A percentile compares a stretch with the other conserved stretches of the same genome.
These are phyloP conservation scores for Cydonia oblonga DNA, from an alignment of 331 rosid species.

Conservation along the genomic window DNA sequence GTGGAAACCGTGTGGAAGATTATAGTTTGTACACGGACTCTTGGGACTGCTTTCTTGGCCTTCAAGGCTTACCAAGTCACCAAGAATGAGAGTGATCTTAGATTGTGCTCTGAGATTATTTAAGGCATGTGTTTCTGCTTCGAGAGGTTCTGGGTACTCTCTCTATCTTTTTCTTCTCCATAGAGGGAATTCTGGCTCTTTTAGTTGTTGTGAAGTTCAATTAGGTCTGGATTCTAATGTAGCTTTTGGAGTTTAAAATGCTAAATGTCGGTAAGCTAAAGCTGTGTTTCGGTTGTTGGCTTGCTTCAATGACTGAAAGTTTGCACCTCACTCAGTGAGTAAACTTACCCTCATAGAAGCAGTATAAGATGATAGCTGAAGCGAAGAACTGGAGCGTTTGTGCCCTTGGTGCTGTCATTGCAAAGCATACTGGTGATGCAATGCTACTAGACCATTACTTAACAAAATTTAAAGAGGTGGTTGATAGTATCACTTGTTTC, in stretches of 20 bases:
- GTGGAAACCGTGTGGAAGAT: constrained; percentile 46
- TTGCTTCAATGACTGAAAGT: background rate
- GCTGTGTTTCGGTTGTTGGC: background rate
- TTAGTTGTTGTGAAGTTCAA: background rate
- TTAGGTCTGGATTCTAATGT: background rate
- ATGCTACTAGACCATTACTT: constrained; percentile 41
- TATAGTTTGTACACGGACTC: constrained; percentile 57
- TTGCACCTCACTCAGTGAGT: background rate
- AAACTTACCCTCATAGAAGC: background rate
- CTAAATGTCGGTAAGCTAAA: background rate
- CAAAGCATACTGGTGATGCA: constrained; percentile 57
- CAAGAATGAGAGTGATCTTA: no score
- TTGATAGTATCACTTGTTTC: background rate
- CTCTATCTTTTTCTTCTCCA: background rate
- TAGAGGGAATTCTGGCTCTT: background rate
- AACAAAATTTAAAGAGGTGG: constrained; percentile 44
- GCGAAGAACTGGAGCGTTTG: constrained; percentile 20
- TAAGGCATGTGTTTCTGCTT: no score
- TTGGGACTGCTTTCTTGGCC: constrained; percentile 64
- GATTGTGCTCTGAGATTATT: no score
- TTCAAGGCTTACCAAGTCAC: no score
- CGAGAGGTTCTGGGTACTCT: constrained; percentile 52
- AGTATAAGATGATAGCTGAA: background rate
- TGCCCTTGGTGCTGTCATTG: constrained; percentile 71
- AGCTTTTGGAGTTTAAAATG: background rate